Evolutionary conservation across 2,329 filamentous ascomycete genomes (phyloP), one percentile per base, ranked within the genome.

Genomic region (Aschersonia sp.): DNA sequence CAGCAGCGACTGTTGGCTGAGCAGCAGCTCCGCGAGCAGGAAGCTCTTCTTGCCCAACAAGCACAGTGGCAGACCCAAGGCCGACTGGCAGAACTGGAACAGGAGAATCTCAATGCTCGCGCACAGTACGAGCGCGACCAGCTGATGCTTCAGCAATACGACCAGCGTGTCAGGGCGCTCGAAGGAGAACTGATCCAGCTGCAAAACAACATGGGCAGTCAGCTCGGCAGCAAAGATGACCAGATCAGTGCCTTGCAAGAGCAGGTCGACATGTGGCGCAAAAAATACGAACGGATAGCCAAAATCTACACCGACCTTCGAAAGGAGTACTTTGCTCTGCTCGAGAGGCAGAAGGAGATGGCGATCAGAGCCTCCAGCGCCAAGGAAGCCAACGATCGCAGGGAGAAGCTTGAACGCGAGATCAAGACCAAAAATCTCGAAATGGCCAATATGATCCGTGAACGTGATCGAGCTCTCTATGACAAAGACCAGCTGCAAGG

Each of bases 371-470:
- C 92, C 2, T 88, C 90, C 12, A 97, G 89, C 5, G 92, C 92
- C 0, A 90, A 97, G 62, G 92, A 98, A 68, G 92, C 92, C 1
- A 95, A 97, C 53, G 92, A 97, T 49, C 82, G 79, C 56, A 83
- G 90, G 7, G 92, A 98, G 69, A 95, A 94, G 71, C 75, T 98
- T 46, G 88, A 97, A 69, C 84, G 90, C 35, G 92, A 98, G 68
- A 84, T 98, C 63, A 98, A 98, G 77, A 95, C 90, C 32, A 98
- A 98, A 77, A 98, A 98, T 61, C 72, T 98, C n/a, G 92, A 98
- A 65, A 69, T 98, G 51, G 92, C 92, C 32, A 88, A 97, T 63
- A 97, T 98, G 92, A 98, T 98, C 54, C 80, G 92, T 42, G 92
- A 98, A 69, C 78, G 92, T 56, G 92, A 98, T 60, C 81, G 92